These are phyloP conservation scores for Kwoniella mangroviensis DNA, from an alignment of 768 basidiomycete genomes.

Conservation along the genomic window DNA sequence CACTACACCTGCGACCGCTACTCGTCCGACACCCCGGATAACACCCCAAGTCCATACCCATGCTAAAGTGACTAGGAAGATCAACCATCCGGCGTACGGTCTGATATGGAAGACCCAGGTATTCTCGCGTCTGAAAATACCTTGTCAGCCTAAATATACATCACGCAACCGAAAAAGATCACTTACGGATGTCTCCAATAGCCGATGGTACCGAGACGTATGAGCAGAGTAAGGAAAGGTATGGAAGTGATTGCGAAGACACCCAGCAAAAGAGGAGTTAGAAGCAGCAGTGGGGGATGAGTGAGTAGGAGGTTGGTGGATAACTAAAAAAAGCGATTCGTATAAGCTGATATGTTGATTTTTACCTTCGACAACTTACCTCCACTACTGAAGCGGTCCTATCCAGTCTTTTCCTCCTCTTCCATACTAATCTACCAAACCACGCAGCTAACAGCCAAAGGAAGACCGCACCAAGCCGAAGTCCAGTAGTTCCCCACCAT, in stretches of 20 bases:
- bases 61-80: slow-evolving; percentile 62
- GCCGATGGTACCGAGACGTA: slow-evolving; percentile 56
- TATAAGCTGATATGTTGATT: too few relatives aligned
- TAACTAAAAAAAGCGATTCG: slow-evolving; percentile 31
- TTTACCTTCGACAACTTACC: too few relatives aligned
- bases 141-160: neutral
- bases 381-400: slow-evolving; percentile 59
- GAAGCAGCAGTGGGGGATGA: slow-evolving; percentile 55
- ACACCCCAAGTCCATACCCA: slow-evolving; percentile 82
- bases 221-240: slow-evolving; percentile 55
- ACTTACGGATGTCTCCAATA: slow-evolving; percentile 58
- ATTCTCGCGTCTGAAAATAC: slow-evolving; percentile 39
- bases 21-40: slow-evolving; percentile 75
- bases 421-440: slow-evolving; percentile 65
- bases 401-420: slow-evolving; percentile 69
- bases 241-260: slow-evolving; percentile 51
- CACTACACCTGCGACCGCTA: slow-evolving; percentile 77
- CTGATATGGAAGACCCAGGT: slow-evolving; percentile 64
- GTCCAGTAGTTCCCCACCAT: slow-evolving; percentile 60
- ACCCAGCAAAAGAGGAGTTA: slow-evolving; percentile 54
- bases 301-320: slow-evolving; percentile 54
- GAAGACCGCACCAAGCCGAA: slow-evolving; percentile 77
- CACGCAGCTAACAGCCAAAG: slow-evolving; percentile 72
- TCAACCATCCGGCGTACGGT: slow-evolving; percentile 78
- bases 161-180: neutral